Base-by-base conservation (phyloP, 352 stramenopile genomes). In the Pythium myriotylum region DNA sequence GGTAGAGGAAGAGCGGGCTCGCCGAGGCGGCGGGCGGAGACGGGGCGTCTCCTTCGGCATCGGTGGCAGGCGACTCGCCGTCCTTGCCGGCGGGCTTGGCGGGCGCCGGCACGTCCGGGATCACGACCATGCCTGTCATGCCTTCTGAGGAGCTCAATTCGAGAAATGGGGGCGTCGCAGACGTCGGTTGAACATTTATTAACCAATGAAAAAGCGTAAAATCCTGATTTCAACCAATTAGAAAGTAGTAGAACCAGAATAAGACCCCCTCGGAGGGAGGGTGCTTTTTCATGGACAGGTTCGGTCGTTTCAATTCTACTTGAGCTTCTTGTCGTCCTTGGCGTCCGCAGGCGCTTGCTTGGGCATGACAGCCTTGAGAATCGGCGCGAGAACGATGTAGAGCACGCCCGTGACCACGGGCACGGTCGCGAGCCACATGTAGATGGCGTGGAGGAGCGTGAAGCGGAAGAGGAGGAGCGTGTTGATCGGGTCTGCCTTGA, bases 391-490 rank as follows among this genome's bases (percentile, higher is more conserved):
- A 26, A 91, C 62, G 26, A 71, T 59, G 72, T 94, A 94, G 52
- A 91, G 62, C 37, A 62, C 60, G 56, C 79, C 63, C 33, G 82
- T 91, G 24, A 87, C 67, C n/a, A 91, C 63, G 3, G 80, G 79
- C 46, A 89, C 68, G 39, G 81, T 75, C 20, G 76, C 76, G 53
- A 90, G 62, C 85, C 85, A 94, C 74, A 88, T 77, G 72, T 89
- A 91, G 52, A 91, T 89, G 32, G 82, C 84, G 63, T 89, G 64
- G 59, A 94, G 65, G 19, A 94, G 72, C 27, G 81, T 89, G 68
- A 91, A 94, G 67, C 81, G 84, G 68, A 92, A 94, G 29, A 78
- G 67, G 56, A 88, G 67, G 49, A 94, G 70, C 53, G 84, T 92
- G 58, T 79, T 84, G 48, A 94, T 60, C 35, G 81, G 79, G 63